These are phyloP conservation scores for Obba rivulosa DNA, from an alignment of 768 basidiomycete species.

Conservation along the genomic window DNA sequence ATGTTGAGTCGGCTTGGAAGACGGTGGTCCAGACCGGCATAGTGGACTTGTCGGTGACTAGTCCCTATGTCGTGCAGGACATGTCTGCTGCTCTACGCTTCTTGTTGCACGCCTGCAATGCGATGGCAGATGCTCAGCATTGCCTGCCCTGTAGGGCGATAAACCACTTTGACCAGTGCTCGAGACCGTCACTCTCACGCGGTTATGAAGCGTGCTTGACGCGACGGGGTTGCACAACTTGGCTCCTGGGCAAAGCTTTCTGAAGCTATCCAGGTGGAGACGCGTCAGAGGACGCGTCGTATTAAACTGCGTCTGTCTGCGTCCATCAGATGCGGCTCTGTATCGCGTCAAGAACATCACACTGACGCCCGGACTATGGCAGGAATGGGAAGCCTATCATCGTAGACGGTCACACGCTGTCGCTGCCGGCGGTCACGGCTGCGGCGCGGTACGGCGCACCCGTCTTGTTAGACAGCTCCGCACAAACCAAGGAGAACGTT, in stretches of 20 bases:
- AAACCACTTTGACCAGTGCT: too few species aligned
- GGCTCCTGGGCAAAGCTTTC: too few species aligned
- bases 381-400: constrained; percentile 61
- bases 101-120: not conserved
- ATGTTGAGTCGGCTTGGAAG: too few species aligned
- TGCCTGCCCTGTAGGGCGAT: too few species aligned
- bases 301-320: not conserved
- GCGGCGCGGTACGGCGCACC: constrained; percentile 57
- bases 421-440: constrained; percentile 75
- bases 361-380: not conserved
- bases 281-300: not conserved
- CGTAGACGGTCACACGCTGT: constrained; percentile 65
- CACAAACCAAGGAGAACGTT: constrained; percentile 45
- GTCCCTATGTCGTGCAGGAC: not conserved
- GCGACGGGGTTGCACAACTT: too few species aligned
- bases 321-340: not conserved
- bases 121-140: not conserved
- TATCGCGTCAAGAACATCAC: too few species aligned
- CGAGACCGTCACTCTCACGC: too few species aligned
- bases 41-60: not conserved
- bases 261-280: too few species aligned
- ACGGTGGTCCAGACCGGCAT: too few species aligned
- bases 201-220: too few species aligned
- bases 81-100: too few species aligned
- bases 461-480: constrained; percentile 46